phyloP scores from a whole-genome alignment of 2,329 filamentous ascomycete species.

The Alternaria sp. region DNA sequence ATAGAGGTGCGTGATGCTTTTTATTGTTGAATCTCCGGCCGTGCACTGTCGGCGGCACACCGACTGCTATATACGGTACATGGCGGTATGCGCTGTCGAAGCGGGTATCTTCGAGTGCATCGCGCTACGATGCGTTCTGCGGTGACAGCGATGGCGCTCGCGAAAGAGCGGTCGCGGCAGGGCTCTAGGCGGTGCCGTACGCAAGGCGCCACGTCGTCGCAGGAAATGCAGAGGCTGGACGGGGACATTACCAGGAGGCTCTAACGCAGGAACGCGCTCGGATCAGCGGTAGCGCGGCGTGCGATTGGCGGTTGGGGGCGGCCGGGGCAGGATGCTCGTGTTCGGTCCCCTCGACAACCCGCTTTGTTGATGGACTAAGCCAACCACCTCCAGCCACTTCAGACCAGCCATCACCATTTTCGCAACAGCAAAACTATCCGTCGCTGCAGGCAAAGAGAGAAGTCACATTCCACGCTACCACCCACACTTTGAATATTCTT shows the following conservation, averaged over 20 bases:
- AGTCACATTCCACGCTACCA: conserved; percentile 45
- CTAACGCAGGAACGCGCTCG: conserved; percentile 35
- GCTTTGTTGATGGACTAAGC: conserved; percentile 21
- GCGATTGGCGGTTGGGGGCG: conserved; percentile 26
- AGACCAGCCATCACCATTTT: conserved; percentile 44
- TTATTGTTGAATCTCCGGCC: neutral
- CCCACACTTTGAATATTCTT: conserved; percentile 31
- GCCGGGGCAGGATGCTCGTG: conserved; percentile 30
- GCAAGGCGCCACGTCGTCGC: conserved; percentile 34
- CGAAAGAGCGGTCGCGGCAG: conserved; percentile 18
- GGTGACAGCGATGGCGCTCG: neutral
- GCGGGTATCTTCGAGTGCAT: neutral
- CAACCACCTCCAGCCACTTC: conserved; percentile 32
- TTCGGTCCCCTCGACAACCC: conserved; percentile 22
- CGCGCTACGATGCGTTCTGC: conserved; percentile 5
- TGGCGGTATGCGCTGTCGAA: conserved; percentile 13
- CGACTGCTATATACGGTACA: conserved; percentile 1
- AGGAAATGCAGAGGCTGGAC: conserved; percentile 35
- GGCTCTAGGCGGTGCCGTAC: conserved; percentile 12
- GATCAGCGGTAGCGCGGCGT: conserved; percentile 8
- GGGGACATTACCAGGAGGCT: conserved; percentile 15
- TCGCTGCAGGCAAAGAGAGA: conserved; percentile 36
- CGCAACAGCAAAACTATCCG: conserved; percentile 40
- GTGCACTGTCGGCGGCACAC: neutral
- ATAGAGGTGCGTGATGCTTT: neutral